These are phyloP conservation scores for Naganishia liquefaciens DNA, from an alignment of 1,284 basidiomycete species.

Conservation along the genomic window DNA sequence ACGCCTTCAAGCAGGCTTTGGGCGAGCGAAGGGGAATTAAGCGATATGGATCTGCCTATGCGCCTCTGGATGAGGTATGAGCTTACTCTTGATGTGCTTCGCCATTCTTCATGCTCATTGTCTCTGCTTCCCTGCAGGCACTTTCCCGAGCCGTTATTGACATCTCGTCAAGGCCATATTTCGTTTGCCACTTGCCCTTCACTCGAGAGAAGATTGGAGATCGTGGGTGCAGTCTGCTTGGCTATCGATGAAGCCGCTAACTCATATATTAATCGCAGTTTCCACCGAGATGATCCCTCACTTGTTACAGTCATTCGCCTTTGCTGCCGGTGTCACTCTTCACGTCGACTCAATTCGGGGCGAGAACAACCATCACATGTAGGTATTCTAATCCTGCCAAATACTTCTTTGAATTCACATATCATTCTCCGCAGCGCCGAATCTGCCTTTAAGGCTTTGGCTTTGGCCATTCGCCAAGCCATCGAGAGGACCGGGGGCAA, in stretches of 20 bases:
- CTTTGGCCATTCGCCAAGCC: constrained; percentile 91
- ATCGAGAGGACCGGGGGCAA: constrained; percentile 83
- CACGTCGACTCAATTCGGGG: constrained; percentile 93
- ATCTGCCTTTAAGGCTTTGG: constrained; percentile 96
- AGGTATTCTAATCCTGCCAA: constrained; percentile 44
- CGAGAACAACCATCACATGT: constrained; percentile 98
- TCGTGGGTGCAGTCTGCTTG: constrained; percentile 49
- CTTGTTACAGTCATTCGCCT: constrained; percentile 54
- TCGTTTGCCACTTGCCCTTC: constrained; percentile 84
- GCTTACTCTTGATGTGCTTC: background rate
- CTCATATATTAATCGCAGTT: constrained; percentile 49
- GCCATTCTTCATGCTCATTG: background rate
- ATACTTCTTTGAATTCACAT: constrained; percentile 12
- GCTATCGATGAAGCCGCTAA: background rate
- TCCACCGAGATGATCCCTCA: constrained; percentile 89
- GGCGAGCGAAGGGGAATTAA: constrained; percentile 93
- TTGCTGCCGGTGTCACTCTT: constrained; percentile 53
- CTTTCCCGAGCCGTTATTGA: constrained; percentile 94
- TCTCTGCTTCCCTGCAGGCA: constrained; percentile 62
- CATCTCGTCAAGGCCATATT: constrained; percentile 95
- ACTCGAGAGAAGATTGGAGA: constrained; percentile 97
- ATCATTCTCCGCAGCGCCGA: constrained; percentile 68
- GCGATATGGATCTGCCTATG: constrained; percentile 94
- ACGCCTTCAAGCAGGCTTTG: constrained; percentile 92
- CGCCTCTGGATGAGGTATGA: constrained; percentile 90